Conservation (phyloP, 495 filamentous ascomycete species). For the Penicillium coprophilum region DNA sequence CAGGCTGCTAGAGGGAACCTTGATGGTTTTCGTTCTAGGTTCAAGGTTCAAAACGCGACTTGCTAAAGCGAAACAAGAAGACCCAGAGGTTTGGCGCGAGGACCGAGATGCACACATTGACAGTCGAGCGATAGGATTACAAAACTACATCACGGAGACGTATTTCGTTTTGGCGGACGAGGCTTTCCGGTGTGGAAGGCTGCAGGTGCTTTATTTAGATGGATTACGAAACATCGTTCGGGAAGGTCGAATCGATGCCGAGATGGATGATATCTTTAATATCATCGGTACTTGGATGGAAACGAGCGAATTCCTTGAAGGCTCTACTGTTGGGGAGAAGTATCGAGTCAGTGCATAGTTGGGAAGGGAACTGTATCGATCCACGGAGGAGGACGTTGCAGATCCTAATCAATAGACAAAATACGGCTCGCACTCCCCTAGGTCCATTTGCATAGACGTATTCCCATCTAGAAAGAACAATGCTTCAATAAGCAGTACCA, state of each 20-base stretch:
- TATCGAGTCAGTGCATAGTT: conserved; percentile 12
- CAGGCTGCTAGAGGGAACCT: too few relatives aligned
- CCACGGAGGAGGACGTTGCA: conserved; percentile 7
- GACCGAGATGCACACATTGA: conserved; percentile 5
- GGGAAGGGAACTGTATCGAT: conserved; percentile 12
- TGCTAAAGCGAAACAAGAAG: background rate
- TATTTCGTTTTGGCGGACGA: conserved; percentile 10
- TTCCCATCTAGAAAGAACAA: too few relatives aligned
- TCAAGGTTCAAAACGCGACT: conserved; percentile 9
- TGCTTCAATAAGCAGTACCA: too few relatives aligned
- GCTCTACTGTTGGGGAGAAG: conserved; percentile 8
- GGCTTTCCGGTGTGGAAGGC: conserved; percentile 4
- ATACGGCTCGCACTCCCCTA: too few relatives aligned
- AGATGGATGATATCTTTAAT: conserved; percentile 2
- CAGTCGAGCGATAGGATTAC: background rate
- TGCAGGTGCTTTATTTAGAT: conserved; percentile 12
- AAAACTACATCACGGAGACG: background rate
- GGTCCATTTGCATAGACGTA: too few relatives aligned
- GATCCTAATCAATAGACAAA: background rate
- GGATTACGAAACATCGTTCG: conserved; percentile 10
- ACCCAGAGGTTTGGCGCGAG: background rate
- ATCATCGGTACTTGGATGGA: conserved; percentile 8
- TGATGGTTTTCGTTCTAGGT: too few relatives aligned
- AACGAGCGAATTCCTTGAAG: conserved; percentile 1
- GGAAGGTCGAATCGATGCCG: conserved; percentile 8